Conservation (phyloP, 2,329 filamentous ascomycete species). For the Verticillium dahliae region DNA sequence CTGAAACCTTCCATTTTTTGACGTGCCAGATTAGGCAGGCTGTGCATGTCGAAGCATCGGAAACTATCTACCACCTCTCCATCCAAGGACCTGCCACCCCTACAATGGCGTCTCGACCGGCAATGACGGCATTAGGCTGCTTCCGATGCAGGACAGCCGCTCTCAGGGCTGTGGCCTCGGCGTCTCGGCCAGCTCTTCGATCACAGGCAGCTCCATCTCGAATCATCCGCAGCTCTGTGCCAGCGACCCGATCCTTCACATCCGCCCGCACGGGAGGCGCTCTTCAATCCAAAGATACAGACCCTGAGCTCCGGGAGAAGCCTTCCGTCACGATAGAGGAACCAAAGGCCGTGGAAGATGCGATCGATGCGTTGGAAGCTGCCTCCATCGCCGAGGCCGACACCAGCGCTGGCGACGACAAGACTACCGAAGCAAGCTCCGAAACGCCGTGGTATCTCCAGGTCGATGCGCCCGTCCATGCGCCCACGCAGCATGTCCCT, state of each 20-base stretch:
- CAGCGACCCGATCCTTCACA: background rate
- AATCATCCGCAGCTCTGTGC: background rate
- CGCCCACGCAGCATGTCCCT: conserved; percentile 38
- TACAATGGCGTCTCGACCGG: conserved; percentile 16
- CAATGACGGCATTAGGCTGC: conserved; percentile 17
- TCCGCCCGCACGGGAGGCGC: background rate
- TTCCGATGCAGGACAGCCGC: conserved; percentile 17
- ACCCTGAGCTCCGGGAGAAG: background rate
- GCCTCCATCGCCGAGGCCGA: background rate
- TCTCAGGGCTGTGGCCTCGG: conserved; percentile 15
- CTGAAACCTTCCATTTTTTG: background rate
- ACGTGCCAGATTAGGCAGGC: background rate
- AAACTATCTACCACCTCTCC: background rate
- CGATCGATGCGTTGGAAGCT: background rate
- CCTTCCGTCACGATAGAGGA: background rate
- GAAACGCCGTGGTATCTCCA: conserved; percentile 80
- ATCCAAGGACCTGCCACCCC: background rate
- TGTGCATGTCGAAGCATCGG: background rate
- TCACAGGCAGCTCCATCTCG: background rate
- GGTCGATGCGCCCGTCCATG: conserved; percentile 53
- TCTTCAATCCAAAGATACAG: background rate
- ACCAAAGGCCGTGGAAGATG: background rate
- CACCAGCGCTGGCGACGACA: background rate
- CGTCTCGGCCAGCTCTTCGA: background rate
- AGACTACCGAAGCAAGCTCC: background rate